phyloP scores from a whole-genome alignment of 1,284 basidiomycete genomes.

The Puccinia brachypodii region DNA sequence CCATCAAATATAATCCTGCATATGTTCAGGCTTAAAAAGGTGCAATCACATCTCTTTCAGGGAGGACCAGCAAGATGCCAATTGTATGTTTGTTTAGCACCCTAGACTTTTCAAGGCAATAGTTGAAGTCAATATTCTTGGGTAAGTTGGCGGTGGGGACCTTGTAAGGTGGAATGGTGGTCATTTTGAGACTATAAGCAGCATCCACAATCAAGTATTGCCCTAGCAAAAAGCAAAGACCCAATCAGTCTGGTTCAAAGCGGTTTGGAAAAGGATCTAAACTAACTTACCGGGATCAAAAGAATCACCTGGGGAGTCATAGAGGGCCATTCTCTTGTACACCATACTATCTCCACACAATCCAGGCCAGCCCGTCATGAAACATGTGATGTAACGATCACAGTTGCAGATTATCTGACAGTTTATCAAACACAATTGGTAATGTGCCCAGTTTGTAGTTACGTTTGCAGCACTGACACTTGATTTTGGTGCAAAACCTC shows the following conservation, averaged over 20 bases:
- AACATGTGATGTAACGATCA: neutral
- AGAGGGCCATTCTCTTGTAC: neutral
- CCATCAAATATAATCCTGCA: neutral
- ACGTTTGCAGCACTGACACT: no score
- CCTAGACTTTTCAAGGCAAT: neutral
- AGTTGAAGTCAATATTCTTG: neutral
- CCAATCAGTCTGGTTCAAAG: neutral
- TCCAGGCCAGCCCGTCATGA: neutral
- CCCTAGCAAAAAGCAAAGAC: neutral
- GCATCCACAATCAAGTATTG: slow-evolving; percentile 11
- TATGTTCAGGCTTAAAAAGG: neutral
- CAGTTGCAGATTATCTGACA: neutral
- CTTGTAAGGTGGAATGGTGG: slow-evolving; percentile 11
- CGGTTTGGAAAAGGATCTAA: neutral
- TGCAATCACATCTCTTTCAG: neutral
- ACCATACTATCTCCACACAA: neutral
- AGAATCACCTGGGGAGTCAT: neutral
- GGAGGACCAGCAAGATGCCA: slow-evolving; percentile 13
- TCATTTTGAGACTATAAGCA: slow-evolving; percentile 2
- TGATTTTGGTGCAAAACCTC: no score
- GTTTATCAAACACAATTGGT: neutral
- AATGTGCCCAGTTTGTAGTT: no score
- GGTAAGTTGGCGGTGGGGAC: neutral
- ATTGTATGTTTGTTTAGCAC: slow-evolving; percentile 11
- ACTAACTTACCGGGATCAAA: neutral